phyloP scores from a whole-genome alignment of 345 rosid species.

The Physaria fendleri region DNA sequence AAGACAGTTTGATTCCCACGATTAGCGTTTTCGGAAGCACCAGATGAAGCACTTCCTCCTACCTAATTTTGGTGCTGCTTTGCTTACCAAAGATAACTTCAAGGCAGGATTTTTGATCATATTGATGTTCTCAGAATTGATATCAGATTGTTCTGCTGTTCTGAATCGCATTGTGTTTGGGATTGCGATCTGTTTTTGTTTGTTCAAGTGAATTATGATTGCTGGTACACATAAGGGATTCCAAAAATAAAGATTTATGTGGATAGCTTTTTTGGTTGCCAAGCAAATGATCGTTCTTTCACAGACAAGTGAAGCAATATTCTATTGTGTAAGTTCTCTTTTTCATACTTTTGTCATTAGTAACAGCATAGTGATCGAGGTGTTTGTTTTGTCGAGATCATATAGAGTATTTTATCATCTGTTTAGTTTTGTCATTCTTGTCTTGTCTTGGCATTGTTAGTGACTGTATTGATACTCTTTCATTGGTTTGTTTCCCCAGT shows the following conservation, averaged over 20 bases:
- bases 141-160: neutral
- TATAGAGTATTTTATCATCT: neutral
- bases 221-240: constrained; percentile 69
- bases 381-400: constrained; percentile 4
- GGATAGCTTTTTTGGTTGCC: constrained; percentile 67
- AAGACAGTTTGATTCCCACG: too few relatives aligned
- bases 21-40: too few relatives aligned
- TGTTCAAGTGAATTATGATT: constrained; percentile 74
- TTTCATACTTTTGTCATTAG: neutral
- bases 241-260: constrained; percentile 65
- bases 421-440: neutral
- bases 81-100: constrained; percentile 70
- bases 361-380: neutral
- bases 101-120: constrained; percentile 42
- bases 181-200: neutral
- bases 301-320: constrained; percentile 49
- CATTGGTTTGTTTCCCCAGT: constrained; percentile 28
- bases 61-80: too few relatives aligned
- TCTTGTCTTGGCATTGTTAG: neutral
- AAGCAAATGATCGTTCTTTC: constrained; percentile 51
- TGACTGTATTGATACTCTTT: neutral
- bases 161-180: neutral
- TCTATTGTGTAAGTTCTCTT: constrained; percentile 48
- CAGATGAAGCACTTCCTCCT: too few relatives aligned
- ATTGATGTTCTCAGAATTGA: neutral